Evolutionary conservation across 2,329 filamentous ascomycete species (phyloP).

Genomic region (Fonsecaea monophora): DNA sequence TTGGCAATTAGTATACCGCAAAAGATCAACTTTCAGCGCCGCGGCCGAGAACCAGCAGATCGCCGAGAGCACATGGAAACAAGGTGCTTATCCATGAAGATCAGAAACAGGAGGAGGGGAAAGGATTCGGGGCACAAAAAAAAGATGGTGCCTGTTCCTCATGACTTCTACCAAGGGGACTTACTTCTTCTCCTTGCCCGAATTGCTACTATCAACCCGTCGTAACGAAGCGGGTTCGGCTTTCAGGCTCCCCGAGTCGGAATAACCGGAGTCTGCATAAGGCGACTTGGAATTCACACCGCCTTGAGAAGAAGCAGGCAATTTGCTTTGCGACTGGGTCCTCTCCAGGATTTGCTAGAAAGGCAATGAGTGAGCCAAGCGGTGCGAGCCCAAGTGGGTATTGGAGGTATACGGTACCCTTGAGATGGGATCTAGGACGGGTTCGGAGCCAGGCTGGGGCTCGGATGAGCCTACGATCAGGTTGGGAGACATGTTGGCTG

Average conservation of each 20-base stretch:
- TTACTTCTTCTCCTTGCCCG: constrained; percentile 70
- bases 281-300: constrained; percentile 45
- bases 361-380: constrained; percentile 23
- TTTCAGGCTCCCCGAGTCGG: constrained; percentile 45
- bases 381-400: constrained; percentile 5
- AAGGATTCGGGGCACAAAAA: background rate
- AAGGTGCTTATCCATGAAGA: constrained; percentile 19
- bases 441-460: constrained; percentile 25
- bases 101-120: background rate
- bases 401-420: constrained; percentile 25
- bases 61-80: constrained; percentile 16
- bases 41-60: constrained; percentile 8
- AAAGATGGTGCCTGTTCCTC: constrained; percentile 9
- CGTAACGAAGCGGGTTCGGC: constrained; percentile 40
- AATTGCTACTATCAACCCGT: constrained; percentile 45
- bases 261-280: constrained; percentile 49
- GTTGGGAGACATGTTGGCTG: constrained; percentile 31
- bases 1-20: constrained; percentile 12
- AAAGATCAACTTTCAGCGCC: background rate
- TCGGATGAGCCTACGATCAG: constrained; percentile 27
- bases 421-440: constrained; percentile 35
- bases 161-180: constrained; percentile 42
- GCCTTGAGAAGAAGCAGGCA: constrained; percentile 53
- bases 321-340: constrained; percentile 66
- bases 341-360: constrained; percentile 68